Conservation (phyloP, 305 asterid species). For the Ilex paraguariensis region DNA sequence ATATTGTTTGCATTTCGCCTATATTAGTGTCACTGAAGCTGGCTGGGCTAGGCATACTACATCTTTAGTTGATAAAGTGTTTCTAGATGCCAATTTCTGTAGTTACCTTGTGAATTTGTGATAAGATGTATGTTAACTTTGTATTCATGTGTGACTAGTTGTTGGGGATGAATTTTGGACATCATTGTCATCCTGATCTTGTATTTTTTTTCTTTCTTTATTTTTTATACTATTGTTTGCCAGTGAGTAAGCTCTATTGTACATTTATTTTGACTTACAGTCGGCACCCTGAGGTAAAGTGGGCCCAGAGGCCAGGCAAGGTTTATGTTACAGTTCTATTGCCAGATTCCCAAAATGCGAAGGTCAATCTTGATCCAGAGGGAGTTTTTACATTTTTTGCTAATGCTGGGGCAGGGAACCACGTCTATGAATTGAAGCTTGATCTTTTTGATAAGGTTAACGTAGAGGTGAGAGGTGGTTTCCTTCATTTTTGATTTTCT, state of each 20-base stretch:
- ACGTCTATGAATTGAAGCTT: slow-evolving; percentile 62
- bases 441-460: slow-evolving; percentile 67
- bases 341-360: slow-evolving; percentile 72
- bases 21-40: no score
- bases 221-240: not conserved
- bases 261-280: slow-evolving; percentile 27
- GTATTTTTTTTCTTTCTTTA: not conserved
- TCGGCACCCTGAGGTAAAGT: slow-evolving; percentile 82
- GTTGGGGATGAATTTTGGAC: no score
- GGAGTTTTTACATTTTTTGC: slow-evolving; percentile 78
- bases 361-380: slow-evolving; percentile 82
- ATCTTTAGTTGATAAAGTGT: no score
- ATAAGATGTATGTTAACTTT: no score
- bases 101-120: no score
- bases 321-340: slow-evolving; percentile 70
- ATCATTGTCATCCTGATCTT: not conserved
- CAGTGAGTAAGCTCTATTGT: not conserved
- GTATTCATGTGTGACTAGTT: no score
- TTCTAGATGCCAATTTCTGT: no score
- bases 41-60: no score
- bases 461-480: slow-evolving; percentile 50
- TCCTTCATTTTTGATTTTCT: slow-evolving; percentile 2
- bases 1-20: no score
- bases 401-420: slow-evolving; percentile 62
- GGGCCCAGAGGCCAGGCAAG: slow-evolving; percentile 88